Base-by-base conservation (phyloP, 2,329 filamentous ascomycete genomes). In the Penicillium olsonii region DNA sequence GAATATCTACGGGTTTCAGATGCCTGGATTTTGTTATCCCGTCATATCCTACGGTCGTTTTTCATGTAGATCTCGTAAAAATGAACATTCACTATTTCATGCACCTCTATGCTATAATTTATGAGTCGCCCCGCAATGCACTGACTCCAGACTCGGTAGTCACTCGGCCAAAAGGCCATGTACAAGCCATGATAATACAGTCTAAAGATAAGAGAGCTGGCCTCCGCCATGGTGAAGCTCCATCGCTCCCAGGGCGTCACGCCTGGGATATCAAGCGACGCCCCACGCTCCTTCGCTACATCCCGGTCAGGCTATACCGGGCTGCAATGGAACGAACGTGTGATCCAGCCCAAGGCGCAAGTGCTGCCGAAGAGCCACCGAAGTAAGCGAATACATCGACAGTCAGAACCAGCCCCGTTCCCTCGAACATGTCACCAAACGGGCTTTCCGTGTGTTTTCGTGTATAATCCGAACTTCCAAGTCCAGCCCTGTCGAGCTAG, bases 391-490 rank as follows among this genome's bases (percentile, higher is more conserved):
- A 45, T 31, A 12, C 19, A 43, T 19, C 37, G 22, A n/a, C n/a
- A n/a, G n/a, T n/a, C n/a, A 17, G 9, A 12, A 14, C 20, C 12
- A 45, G 14, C 31, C 31, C 27, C 35, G 4, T 12, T 34, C 9
- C 12, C 20, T 19, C n/a, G 18, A 17, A 31, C 37, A 45, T 45
- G 41, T 35, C 37, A 49, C 14, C 24, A 35, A n/a, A 20, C 29
- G 22, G 39, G 37, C 15, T 29, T 40, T 29, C 18, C 15, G 22
- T n/a, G 27, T 15, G 26, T 39, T 38, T 34, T 10, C 19, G n/a
- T 52, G 15, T 40, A 52, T 47, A 43, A 46, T 24, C 20, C 42
- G 43, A n/a, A 33, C n/a, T 31, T 44, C 18, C 24, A 50, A 35
- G 46, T 14, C 20, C 47, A 53, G 40, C 34, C 44, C 40, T 45